These are phyloP conservation scores for Starmerella vitae DNA, from an alignment of 805 yeast genomes.

Conservation along the genomic window DNA sequence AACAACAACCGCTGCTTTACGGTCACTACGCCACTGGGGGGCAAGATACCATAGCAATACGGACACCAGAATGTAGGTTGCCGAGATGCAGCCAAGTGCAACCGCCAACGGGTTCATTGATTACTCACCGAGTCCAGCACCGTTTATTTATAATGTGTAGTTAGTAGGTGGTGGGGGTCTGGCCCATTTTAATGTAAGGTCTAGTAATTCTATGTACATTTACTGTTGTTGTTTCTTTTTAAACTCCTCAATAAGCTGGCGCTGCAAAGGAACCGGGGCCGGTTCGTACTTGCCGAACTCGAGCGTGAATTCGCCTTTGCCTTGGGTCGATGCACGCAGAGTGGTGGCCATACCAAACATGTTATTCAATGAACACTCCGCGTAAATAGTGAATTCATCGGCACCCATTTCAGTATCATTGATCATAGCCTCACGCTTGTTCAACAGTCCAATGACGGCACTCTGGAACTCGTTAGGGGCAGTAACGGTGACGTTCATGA, in stretches of 20 bases:
- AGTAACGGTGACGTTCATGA: conserved; percentile 83
- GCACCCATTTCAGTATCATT: conserved; percentile 86
- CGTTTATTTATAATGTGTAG: too few relatives aligned
- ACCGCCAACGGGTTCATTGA: conserved; percentile 10
- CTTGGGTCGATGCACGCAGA: conserved; percentile 93
- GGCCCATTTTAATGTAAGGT: too few relatives aligned
- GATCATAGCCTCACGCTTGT: conserved; percentile 84
- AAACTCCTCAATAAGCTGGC: conserved; percentile 73
- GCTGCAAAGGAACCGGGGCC: conserved; percentile 80
- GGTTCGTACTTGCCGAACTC: conserved; percentile 91
- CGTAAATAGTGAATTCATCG: conserved; percentile 84
- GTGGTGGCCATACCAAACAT: conserved; percentile 95
- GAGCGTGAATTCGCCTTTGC: conserved; percentile 94
- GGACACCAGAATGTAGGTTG: conserved; percentile 12
- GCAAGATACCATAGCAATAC: conserved; percentile 15
- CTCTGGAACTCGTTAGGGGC: conserved; percentile 98
- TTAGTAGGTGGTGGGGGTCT: too few relatives aligned
- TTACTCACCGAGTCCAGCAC: too few relatives aligned
- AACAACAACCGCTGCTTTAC: conserved; percentile 62
- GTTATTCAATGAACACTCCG: conserved; percentile 92
- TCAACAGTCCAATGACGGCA: conserved; percentile 73
- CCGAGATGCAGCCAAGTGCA: conserved; percentile 10
- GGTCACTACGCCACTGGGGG: conserved; percentile 24
- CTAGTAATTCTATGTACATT: too few relatives aligned
- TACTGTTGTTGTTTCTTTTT: conserved; percentile 41